Evolutionary conservation across 1,284 basidiomycete species (phyloP), one percentile per base, ranked within the genome.

Genomic region (Acaromyces ingoldii): DNA sequence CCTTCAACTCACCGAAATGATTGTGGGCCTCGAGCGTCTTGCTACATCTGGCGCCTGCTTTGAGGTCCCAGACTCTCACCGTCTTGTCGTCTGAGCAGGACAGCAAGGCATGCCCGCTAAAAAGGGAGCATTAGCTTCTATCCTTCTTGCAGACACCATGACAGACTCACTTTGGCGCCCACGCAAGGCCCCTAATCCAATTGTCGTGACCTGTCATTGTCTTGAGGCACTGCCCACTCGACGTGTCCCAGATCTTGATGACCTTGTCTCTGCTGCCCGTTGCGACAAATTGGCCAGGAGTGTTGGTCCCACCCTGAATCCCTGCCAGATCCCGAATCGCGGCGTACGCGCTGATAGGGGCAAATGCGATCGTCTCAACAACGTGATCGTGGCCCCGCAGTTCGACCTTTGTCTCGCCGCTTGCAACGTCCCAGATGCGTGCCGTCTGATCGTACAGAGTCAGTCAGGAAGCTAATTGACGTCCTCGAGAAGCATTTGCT

Each of bases 31-130:
- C 88, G 40, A 92, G 81, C 34, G 84, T 87, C 77, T 88, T 89
- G 62, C 84, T 79, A 69, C 88, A 88, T 56, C 89, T 82, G 11
- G 33, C 52, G 1, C 88, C 86, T 2, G 85, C 87, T 31, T 81
- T 80, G 33, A 93, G 78, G 62, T 93, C 90, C 90, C 90, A 93
- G 13, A 91, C 81, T 7, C 88, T 83, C 67, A 92, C 83, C 7
- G 88, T 89, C 77, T 91, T 89, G 80, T 93, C 90, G 75, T 93
- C 90, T 4, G 87, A 87, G 1, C 86, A 88, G 1, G 88, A 90
- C 13, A 93, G 80, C 4, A 93, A 82, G 71, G 83, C 85, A 75
- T 91, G 91, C 34, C 90, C 90, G 51, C 37, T 38, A 19, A 38
- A 38, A 19, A 7, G 22, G n/a, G 4, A 7, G 37, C 10, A 2